A percentile compares a stretch with the other conserved stretches of the same genome.
Evolutionary conservation across 2,329 filamentous ascomycete genomes (phyloP).

Genomic region (Tolypocladium sp.): DNA sequence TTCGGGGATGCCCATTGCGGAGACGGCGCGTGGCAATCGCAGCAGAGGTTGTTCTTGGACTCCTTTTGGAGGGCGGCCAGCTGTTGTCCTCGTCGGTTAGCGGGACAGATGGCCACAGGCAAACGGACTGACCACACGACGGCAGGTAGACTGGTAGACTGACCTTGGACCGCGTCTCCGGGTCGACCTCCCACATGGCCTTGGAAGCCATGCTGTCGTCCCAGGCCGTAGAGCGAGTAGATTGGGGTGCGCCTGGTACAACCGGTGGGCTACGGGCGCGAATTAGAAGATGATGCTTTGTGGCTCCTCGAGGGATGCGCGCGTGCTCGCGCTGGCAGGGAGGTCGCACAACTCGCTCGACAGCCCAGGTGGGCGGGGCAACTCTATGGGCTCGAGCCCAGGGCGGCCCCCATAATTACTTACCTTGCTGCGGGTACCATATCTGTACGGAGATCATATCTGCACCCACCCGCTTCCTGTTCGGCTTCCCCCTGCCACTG

Average conservation of each 20-base stretch:
- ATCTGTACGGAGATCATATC: neutral
- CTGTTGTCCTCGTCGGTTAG: slow-evolving; percentile 33
- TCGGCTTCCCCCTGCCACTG: neutral
- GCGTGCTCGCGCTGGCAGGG: neutral
- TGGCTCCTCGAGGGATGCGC: neutral
- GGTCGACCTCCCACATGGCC: slow-evolving; percentile 97
- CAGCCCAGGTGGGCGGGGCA: neutral
- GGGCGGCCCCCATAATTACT: neutral
- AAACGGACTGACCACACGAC: slow-evolving; percentile 7
- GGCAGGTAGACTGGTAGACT: slow-evolving; percentile 13
- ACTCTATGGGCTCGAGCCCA: neutral
- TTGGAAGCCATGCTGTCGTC: slow-evolving; percentile 50
- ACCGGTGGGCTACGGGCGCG: neutral
- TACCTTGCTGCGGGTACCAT: neutral
- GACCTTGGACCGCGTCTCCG: slow-evolving; percentile 93
- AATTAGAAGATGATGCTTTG: neutral
- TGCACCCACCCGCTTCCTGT: neutral
- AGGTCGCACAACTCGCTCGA: neutral
- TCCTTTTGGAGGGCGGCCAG: slow-evolving; percentile 86
- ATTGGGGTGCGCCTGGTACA: neutral
- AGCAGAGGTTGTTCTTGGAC: slow-evolving; percentile 81
- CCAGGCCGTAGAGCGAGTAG: slow-evolving; percentile 2
- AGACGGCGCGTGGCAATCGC: slow-evolving; percentile 90
- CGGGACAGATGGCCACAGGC: slow-evolving; percentile 4
- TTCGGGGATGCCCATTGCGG: slow-evolving; percentile 98